Conservation (phyloP, 225 moss, liverwort and hornwort species). For the Pseudoscleropodium purum region DNA sequence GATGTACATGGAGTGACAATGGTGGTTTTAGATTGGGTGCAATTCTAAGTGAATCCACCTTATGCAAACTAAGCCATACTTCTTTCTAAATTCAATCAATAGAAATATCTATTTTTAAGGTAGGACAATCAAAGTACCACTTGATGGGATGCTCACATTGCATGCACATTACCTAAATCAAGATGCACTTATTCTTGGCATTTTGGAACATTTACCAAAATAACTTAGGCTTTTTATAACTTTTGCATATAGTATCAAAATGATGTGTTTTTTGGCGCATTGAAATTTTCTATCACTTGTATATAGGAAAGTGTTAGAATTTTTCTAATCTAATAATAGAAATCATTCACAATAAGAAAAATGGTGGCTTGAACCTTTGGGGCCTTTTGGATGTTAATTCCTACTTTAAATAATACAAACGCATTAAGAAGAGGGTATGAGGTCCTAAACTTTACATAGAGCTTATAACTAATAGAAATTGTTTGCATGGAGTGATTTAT, state of each 20-base stretch:
- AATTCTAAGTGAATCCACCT: too few relatives aligned
- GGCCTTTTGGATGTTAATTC: neutral
- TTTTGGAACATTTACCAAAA: neutral
- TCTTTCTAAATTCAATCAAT: too few relatives aligned
- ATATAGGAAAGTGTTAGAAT: neutral
- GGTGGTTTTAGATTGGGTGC: too few relatives aligned
- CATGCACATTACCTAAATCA: neutral
- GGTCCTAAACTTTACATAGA: neutral
- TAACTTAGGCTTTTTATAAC: neutral
- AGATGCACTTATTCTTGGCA: neutral
- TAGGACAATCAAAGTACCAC: neutral
- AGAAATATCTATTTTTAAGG: neutral
- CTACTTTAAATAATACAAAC: neutral
- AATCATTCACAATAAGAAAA: neutral
- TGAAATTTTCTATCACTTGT: neutral
- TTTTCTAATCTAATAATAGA: neutral
- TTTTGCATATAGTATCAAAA: neutral
- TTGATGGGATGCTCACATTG: neutral
- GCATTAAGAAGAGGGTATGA: accelerated
- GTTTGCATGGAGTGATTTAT: neutral
- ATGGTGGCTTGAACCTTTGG: accelerated
- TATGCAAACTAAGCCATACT: too few relatives aligned
- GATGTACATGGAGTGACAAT: too few relatives aligned
- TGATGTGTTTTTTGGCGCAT: neutral
- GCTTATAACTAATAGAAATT: neutral